Evolutionary conservation across 164 flowering plant species (phyloP).

Genomic region (Tetrastigma voinierianum): DNA sequence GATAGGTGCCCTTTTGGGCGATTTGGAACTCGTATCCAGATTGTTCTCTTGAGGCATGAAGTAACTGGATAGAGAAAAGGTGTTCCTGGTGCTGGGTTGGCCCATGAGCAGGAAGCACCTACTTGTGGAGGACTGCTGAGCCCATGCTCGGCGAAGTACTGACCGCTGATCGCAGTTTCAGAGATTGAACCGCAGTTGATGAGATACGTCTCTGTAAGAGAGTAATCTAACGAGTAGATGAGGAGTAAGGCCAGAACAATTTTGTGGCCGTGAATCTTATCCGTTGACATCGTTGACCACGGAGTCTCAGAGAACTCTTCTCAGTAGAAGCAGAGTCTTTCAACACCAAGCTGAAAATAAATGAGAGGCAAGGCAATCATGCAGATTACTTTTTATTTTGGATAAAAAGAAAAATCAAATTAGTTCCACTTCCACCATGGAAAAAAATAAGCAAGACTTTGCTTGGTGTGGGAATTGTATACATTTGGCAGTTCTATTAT

Average conservation of each 20-base stretch:
- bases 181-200: slow-evolving; percentile 53
- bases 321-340: too few species aligned
- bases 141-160: slow-evolving; percentile 25
- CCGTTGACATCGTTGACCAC: background rate
- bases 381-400: too few species aligned
- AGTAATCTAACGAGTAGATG: slow-evolving; percentile 13
- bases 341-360: too few species aligned
- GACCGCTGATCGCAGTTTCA: background rate
- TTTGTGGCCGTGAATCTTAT: background rate
- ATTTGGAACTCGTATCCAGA: slow-evolving; percentile 27
- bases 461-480: too few species aligned
- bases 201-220: slow-evolving; percentile 33
- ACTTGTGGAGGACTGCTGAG: slow-evolving; percentile 6
- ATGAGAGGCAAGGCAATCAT: too few species aligned
- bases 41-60: slow-evolving; percentile 16
- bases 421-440: too few species aligned
- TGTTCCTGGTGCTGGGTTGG: background rate
- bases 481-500: too few species aligned
- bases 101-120: background rate
- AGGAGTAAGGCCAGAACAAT: background rate
- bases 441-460: too few species aligned
- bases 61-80: slow-evolving; percentile 33
- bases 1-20: slow-evolving; percentile 15
- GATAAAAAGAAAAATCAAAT: too few species aligned
- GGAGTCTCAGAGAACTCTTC: too few species aligned